Evolutionary conservation across 2,329 filamentous ascomycete species (phyloP).

Genomic region (Cercospora zeina): DNA sequence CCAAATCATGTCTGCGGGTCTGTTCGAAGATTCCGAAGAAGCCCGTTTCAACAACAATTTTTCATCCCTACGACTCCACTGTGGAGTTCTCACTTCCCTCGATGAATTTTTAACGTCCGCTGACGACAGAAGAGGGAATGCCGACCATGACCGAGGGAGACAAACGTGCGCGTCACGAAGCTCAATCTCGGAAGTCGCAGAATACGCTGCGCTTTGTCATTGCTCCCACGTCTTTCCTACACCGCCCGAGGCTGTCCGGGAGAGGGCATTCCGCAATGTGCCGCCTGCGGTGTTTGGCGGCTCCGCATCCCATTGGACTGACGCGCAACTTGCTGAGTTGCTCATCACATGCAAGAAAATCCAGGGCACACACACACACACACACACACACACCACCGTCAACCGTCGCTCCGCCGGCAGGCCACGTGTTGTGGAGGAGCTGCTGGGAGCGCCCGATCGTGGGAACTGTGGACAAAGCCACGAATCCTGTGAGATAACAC

Average conservation of each 20-base stretch:
- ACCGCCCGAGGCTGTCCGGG: not conserved
- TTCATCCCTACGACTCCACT: conserved; percentile 7
- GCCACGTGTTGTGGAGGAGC: conserved; percentile 14
- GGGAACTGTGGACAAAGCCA: not conserved
- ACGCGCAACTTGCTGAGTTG: not conserved
- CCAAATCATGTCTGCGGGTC: not conserved
- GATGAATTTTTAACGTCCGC: not conserved
- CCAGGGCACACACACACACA: too few relatives aligned
- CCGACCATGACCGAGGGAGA: not conserved
- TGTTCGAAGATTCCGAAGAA: conserved; percentile 3
- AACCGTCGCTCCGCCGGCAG: not conserved
- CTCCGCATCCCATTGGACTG: not conserved
- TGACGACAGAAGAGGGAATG: not conserved
- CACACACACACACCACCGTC: too few relatives aligned
- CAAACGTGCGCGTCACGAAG: conserved; percentile 1
- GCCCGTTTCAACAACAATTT: conserved; percentile 13
- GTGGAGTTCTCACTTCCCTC: conserved; percentile 13
- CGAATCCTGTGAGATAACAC: conserved; percentile 2
- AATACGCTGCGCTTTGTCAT: not conserved
- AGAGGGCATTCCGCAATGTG: not conserved
- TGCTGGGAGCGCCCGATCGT: conserved; percentile 5
- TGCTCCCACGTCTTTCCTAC: not conserved
- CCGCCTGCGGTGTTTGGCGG: not conserved
- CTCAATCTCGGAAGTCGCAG: conserved; percentile 1
- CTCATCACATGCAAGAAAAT: conserved; percentile 5